A percentile compares a stretch with the other conserved stretches of the same genome.
phyloP scores from a whole-genome alignment of 1,139 yeast species.

The Protomyces pachydermus region DNA sequence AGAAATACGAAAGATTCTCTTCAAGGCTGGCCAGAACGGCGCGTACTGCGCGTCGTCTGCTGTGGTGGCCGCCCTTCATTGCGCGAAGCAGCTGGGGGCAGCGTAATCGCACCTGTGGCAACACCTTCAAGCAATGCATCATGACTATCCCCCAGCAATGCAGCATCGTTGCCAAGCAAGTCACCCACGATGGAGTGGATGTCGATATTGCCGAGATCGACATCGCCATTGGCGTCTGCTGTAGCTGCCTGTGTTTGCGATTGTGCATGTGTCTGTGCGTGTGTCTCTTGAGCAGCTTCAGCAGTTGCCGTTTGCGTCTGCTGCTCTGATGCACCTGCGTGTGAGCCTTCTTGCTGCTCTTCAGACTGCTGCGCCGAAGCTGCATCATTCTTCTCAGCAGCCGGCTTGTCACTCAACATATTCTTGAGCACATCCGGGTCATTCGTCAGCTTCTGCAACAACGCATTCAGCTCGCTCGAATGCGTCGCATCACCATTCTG shows the following conservation, averaged over 20 bases:
- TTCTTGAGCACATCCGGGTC: conserved; percentile 12
- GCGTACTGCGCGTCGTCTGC: not conserved
- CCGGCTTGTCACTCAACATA: conserved; percentile 2
- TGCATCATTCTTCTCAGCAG: not conserved
- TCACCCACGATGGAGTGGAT: not conserved
- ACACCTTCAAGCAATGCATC: not conserved
- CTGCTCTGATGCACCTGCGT: not conserved
- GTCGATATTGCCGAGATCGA: not conserved
- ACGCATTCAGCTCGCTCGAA: conserved; percentile 7
- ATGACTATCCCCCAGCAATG: not conserved
- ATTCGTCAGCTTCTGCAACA: conserved; percentile 12
- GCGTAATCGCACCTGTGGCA: not conserved
- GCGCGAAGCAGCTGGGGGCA: not conserved
- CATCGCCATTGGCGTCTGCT: not conserved
- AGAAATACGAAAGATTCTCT: not conserved
- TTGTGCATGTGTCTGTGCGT: not conserved
- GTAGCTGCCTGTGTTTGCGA: not conserved
- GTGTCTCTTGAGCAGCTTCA: not conserved
- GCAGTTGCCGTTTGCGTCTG: not conserved
- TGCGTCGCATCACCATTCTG: conserved; percentile 13
- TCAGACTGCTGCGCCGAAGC: not conserved
- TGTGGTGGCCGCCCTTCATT: not conserved
- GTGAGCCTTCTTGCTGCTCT: not conserved
- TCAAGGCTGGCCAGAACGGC: not conserved
- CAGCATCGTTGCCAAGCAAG: not conserved